These are phyloP conservation scores for Candida suzukii DNA, from an alignment of 805 yeast species.

Conservation along the genomic window DNA sequence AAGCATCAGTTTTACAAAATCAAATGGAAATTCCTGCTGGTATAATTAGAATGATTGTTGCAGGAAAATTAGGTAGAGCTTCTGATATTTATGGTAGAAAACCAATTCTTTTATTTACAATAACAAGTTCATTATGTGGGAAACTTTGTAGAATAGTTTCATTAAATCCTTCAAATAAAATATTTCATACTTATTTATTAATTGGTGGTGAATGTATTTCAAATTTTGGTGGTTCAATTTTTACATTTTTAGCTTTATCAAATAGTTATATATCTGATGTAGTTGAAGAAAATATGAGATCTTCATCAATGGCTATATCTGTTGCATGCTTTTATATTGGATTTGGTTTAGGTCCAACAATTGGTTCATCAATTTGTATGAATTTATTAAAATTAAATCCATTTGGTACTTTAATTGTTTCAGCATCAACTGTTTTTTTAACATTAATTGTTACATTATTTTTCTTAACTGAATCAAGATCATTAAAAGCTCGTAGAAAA, in stretches of 20 bases:
- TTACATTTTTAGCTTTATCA: constrained; percentile 47
- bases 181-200: constrained; percentile 29
- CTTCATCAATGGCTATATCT: constrained; percentile 49
- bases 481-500: constrained; percentile 42
- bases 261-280: constrained; percentile 74
- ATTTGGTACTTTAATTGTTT: constrained; percentile 23
- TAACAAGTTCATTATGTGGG: constrained; percentile 10
- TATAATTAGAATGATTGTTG: constrained; percentile 39
- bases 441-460: constrained; percentile 28
- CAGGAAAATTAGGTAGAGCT: constrained; percentile 55
- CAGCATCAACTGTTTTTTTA: constrained; percentile 22
- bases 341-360: constrained; percentile 56
- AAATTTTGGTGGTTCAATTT: constrained; percentile 56
- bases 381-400: constrained; percentile 20
- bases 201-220: constrained; percentile 38
- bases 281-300: constrained; percentile 52
- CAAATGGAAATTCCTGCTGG: constrained; percentile 37
- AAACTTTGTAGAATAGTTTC: constrained; percentile 8
- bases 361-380: constrained; percentile 32
- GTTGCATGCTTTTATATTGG: constrained; percentile 57
- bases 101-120: constrained; percentile 31
- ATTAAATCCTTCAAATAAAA: constrained; percentile 13
- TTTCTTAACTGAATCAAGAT: constrained; percentile 59
- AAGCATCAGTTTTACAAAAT: constrained; percentile 33
- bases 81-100: constrained; percentile 64